Evolutionary conservation across 805 yeast genomes (phyloP).

Genomic region (Blastobotrys mokoenaii): DNA sequence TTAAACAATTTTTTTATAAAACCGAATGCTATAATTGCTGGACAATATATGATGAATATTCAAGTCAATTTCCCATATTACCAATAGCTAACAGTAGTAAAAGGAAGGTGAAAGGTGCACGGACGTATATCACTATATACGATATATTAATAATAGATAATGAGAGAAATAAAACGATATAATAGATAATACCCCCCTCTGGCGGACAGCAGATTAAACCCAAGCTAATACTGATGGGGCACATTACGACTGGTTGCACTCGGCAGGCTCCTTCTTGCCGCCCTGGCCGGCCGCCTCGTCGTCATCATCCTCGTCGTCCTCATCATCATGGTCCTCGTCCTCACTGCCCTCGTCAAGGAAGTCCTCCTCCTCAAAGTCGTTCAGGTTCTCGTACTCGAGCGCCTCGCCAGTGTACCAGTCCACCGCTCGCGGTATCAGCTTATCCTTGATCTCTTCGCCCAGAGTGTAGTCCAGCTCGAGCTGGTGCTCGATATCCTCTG

Average conservation of each 20-base stretch:
- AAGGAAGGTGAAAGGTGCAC: too few species aligned
- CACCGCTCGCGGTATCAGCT: conserved; percentile 89
- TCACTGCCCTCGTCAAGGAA: conserved; percentile 53
- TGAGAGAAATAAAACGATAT: not conserved
- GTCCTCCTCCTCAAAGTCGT: conserved; percentile 53
- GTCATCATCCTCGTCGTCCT: conserved; percentile 52
- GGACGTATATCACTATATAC: too few species aligned
- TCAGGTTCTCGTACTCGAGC: conserved; percentile 58
- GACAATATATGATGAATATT: too few species aligned
- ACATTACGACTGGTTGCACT: conserved; percentile 45
- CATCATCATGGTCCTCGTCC: conserved; percentile 55
- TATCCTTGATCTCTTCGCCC: conserved; percentile 94
- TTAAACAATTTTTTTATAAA: too few species aligned
- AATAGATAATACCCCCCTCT: not conserved
- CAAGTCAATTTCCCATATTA: too few species aligned
- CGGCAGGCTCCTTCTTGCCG: conserved; percentile 44
- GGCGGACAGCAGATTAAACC: too few species aligned
- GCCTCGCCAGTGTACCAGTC: conserved; percentile 99
- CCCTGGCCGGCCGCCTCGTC: conserved; percentile 36
- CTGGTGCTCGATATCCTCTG: conserved; percentile 69
- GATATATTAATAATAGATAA: not conserved
- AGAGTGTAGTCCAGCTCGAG: conserved; percentile 89
- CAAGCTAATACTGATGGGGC: not conserved
- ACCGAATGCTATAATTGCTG: too few species aligned
- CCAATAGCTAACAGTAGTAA: too few species aligned